Base-by-base conservation (phyloP, 148 eudicot species). In the Simmondsia chinensis region DNA sequence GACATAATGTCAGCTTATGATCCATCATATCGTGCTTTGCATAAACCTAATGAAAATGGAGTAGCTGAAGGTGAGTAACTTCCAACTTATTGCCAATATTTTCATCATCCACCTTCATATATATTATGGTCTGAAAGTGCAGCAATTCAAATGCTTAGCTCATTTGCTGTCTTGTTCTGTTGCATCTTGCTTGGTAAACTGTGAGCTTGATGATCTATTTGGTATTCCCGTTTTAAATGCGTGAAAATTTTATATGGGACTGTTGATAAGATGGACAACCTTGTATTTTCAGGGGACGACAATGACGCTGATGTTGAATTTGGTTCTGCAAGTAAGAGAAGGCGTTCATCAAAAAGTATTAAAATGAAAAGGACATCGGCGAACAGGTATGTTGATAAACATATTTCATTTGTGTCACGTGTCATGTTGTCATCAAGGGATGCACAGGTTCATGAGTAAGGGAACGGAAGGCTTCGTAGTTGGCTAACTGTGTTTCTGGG, bases 261-360 rank as follows among this genome's bases (percentile, higher is more conserved):
- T n/a, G n/a, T n/a, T n/a, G n/a, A n/a, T n/a, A n/a, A n/a, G n/a
- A n/a, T n/a, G n/a, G n/a, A n/a, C n/a, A 7, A 15, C 20, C 4
- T 37, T 12, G 7, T 20, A 21, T 44, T 38, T 62, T 41, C 66
- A 81, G 87, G 60, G 67, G 97, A 83, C 40, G 94, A 78, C 7
- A 85, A 81, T 43, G 97, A 88, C 25, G 59, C 9, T 53, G 77
- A 52, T 50, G 59, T 22, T 42, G 83, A 77, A 38, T 74, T 67
- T 74, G 99, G 94, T 62, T 76, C 95, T 32, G 73, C 83, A 22
- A 91, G 81, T 76, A 91, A 81, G 75, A 79, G 54, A 73, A 76
- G 82, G 60, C 88, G 95, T 38, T 67, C 66, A 53, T 50, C 59
- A 41, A 91, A 69, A 69, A 70, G 69, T 79, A 65, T 53, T 9